phyloP scores from a whole-genome alignment of 345 rosid genomes.

The Microcos paniculata region DNA sequence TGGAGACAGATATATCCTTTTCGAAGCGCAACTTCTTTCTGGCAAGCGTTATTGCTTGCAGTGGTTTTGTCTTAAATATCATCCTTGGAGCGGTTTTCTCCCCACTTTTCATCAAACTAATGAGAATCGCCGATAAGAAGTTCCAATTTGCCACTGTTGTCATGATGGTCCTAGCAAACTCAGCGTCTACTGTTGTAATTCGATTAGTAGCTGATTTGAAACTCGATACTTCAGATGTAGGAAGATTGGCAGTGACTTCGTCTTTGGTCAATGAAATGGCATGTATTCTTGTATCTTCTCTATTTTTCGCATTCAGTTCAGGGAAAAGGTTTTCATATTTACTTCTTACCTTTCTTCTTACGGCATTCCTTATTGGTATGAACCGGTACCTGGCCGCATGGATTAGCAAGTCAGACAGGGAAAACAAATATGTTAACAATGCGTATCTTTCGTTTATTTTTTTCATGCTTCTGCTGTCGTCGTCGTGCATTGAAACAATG shows the following conservation, averaged over 20 bases:
- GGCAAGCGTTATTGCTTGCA: constrained; percentile 45
- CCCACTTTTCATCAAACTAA: constrained; percentile 32
- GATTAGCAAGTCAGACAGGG: constrained; percentile 54
- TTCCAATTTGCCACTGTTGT: constrained; percentile 23
- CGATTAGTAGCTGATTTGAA: constrained; percentile 65
- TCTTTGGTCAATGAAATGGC: constrained; percentile 58
- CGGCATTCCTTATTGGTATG: constrained; percentile 30
- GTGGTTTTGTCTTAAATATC: constrained; percentile 33
- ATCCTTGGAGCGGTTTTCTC: constrained; percentile 42
- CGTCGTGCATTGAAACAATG: constrained; percentile 38
- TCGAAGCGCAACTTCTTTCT: constrained; percentile 42
- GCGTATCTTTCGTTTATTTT: constrained; percentile 52
- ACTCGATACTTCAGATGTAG: constrained; percentile 62
- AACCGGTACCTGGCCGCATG: constrained; percentile 53
- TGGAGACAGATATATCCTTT: constrained; percentile 60
- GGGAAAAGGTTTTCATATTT: constrained; percentile 24
- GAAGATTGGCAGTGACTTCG: constrained; percentile 54
- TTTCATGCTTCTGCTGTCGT: constrained; percentile 32
- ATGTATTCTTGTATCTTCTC: constrained; percentile 39
- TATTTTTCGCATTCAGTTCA: constrained; percentile 20
- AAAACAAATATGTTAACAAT: constrained; percentile 57
- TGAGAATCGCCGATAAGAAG: constrained; percentile 22
- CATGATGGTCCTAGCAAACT: constrained; percentile 44
- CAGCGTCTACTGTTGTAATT: constrained; percentile 65
- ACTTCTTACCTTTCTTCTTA: constrained; percentile 30